Evolutionary conservation across 805 yeast species (phyloP).

Genomic region (Nakazawaea ishiwadae): DNA sequence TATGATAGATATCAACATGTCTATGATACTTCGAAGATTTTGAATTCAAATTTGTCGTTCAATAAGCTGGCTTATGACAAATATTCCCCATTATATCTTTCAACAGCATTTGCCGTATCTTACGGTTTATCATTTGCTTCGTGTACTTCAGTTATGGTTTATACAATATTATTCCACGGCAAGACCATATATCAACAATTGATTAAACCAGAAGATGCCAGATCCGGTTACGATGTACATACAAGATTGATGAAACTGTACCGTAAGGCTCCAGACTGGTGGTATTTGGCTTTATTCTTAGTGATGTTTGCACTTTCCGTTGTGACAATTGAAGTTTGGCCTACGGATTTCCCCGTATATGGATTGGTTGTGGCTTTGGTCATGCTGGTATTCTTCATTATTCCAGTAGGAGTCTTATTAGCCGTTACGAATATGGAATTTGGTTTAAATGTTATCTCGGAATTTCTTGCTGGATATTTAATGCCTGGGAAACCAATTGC

Average conservation of each 20-base stretch:
- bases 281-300: constrained; percentile 49
- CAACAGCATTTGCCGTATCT: constrained; percentile 54
- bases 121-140: constrained; percentile 64
- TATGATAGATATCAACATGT: constrained; percentile 46
- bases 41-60: constrained; percentile 38
- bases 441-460: constrained; percentile 59
- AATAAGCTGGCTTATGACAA: constrained; percentile 41
- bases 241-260: constrained; percentile 51
- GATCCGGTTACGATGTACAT: constrained; percentile 26
- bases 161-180: constrained; percentile 54
- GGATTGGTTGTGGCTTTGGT: constrained; percentile 53
- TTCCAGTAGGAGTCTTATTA: constrained; percentile 58
- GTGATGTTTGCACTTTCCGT: constrained; percentile 38
- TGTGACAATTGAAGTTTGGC: constrained; percentile 33
- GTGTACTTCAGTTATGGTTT: constrained; percentile 54
- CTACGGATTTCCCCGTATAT: constrained; percentile 58
- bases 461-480: constrained; percentile 60
- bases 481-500: constrained; percentile 60
- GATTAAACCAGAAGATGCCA: constrained; percentile 25
- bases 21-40: constrained; percentile 47
- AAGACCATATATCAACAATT: constrained; percentile 43
- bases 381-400: constrained; percentile 48
- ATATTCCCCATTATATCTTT: constrained; percentile 61
- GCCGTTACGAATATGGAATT: constrained; percentile 59
- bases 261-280: constrained; percentile 72